Base-by-base conservation (phyloP, 352 stramenopile species). In the Phytophthora foliorum region DNA sequence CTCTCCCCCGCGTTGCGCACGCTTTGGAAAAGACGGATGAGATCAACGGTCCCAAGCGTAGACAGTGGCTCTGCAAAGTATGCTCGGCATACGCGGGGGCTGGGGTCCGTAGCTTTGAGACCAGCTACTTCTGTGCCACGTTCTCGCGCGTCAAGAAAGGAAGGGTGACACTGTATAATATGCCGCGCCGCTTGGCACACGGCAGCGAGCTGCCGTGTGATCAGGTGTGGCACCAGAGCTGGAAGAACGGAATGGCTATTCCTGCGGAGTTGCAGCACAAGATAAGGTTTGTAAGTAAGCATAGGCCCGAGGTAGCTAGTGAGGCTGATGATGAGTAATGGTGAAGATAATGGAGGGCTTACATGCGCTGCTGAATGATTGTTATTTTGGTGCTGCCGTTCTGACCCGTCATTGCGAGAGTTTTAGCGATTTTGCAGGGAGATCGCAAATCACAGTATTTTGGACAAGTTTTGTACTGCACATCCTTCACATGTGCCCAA, bases 61-160 rank as follows among this genome's bases (percentile, higher is more conserved):
- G 29, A 2, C 69, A 74, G n/a, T 71, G 29, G 29, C 29, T 32
- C 3, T 67, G 61, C 24, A 72, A 76, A 16, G 68, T 76, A 1
- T 74, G 29, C 7, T 32, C 7, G 2, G 29, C 29, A 2, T 32
- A 32, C 29, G 29, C 29, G 5, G 29, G 29, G 1, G 4, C 29
- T 1, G 48, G 57, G n/a, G 32, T 48, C 4, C 24, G 53, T 4
- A 76, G 68, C 52, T 63, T 32, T 21, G 69, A 78, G 56, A 71
- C 44, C 0, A 63, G 45, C 16, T 74, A 58, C 56, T 71, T 55
- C 50, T 74, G 64, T 31, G 4, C 10, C 2, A 14, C 32, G 3
- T 78, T 59, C 56, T 60, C 41, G 0, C 16, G n/a, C 17, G 34
- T 13, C 1, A 32, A 32, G 29, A 10, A 32, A 10, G 29, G 29